Conservation (phyloP, 495 filamentous ascomycete genomes). For the Annulohypoxylon bovei region DNA sequence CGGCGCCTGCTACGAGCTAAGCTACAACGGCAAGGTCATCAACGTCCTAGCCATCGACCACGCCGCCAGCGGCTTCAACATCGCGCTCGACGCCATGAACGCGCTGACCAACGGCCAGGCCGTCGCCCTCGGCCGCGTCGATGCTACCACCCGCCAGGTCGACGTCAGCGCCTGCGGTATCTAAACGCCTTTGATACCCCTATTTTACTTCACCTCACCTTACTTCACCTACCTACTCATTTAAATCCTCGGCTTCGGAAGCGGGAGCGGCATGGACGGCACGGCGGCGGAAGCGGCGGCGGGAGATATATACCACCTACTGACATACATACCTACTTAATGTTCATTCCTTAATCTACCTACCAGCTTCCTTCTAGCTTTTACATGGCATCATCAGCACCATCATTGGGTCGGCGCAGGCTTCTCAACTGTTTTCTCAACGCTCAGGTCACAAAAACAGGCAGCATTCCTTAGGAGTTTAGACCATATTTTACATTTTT, state of each 20-base stretch:
- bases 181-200: neutral
- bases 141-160: conserved; percentile 56
- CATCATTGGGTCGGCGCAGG: conserved; percentile 22
- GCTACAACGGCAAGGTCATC: conserved; percentile 68
- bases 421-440: conserved; percentile 10
- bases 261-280: neutral
- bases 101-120: conserved; percentile 62
- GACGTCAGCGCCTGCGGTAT: conserved; percentile 54
- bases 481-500: neutral
- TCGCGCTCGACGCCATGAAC: conserved; percentile 73
- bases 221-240: neutral
- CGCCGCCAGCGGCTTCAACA: conserved; percentile 68
- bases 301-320: conserved; percentile 1
- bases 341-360: conserved; percentile 36
- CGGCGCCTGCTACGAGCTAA: conserved; percentile 74
- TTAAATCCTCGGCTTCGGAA: neutral
- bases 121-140: conserved; percentile 43
- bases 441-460: conserved; percentile 10
- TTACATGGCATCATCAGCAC: neutral
- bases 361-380: neutral
- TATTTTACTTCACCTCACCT: neutral
- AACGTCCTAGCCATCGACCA: conserved; percentile 75
- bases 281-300: neutral
- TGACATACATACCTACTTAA: conserved; percentile 28
- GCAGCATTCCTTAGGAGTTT: conserved; percentile 27